Percentiles rank a stretch among this genome's conserved stretches.
These are phyloP conservation scores for Aspergillus proliferans DNA, from an alignment of 2,329 filamentous ascomycete species.

Conservation along the genomic window DNA sequence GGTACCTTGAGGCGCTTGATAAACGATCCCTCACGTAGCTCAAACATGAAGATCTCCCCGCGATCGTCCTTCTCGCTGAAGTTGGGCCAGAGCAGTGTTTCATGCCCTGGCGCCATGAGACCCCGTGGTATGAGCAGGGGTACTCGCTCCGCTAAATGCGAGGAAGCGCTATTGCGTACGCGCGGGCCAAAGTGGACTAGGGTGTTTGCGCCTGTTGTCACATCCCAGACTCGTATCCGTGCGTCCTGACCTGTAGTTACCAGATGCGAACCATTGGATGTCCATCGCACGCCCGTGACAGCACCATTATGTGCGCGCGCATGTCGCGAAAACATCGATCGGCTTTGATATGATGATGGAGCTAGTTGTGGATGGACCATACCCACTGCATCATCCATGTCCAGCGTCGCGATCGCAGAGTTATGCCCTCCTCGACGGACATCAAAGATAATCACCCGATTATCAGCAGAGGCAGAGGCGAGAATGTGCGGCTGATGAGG, in stretches of 20 bases:
- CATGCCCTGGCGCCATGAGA: slow-evolving; percentile 51
- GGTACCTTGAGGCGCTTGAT: slow-evolving; percentile 65
- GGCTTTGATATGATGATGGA: slow-evolving; percentile 19
- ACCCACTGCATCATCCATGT: slow-evolving; percentile 77
- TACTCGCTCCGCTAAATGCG: slow-evolving; percentile 54
- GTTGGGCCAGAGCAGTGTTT: slow-evolving; percentile 76
- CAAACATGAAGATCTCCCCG: slow-evolving; percentile 68
- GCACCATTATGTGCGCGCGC: slow-evolving; percentile 67
- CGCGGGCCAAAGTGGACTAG: slow-evolving; percentile 80
- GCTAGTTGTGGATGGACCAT: slow-evolving; percentile 41
- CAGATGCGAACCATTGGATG: slow-evolving; percentile 68
- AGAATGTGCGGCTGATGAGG: slow-evolving; percentile 72
- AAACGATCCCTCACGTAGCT: slow-evolving; percentile 69
- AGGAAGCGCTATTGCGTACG: slow-evolving; percentile 61
- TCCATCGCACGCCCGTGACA: slow-evolving; percentile 82
- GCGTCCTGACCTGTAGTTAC: slow-evolving; percentile 79
- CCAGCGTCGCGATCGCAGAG: slow-evolving; percentile 67
- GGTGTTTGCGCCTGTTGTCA: slow-evolving; percentile 73
- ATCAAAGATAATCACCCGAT: slow-evolving; percentile 80
- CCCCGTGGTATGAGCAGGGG: slow-evolving; percentile 60
- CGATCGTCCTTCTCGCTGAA: slow-evolving; percentile 59
- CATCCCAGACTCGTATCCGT: slow-evolving; percentile 81
- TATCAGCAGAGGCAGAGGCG: slow-evolving; percentile 78
- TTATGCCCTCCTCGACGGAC: slow-evolving; percentile 64
- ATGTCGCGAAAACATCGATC: slow-evolving; percentile 39